Conservation (phyloP, 2,329 filamentous ascomycete genomes). For the Epichloe festucae region DNA sequence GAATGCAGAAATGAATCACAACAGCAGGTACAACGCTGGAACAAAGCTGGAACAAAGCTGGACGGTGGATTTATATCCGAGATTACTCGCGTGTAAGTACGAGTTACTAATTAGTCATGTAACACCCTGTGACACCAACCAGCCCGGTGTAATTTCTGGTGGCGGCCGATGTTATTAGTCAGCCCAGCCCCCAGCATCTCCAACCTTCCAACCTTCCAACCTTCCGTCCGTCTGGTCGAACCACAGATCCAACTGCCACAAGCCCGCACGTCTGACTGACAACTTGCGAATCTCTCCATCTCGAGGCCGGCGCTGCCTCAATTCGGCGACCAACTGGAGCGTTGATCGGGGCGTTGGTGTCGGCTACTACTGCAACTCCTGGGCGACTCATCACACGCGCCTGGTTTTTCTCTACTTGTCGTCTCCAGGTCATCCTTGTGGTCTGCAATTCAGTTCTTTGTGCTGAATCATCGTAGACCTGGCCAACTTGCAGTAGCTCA, state of each 20-base stretch:
- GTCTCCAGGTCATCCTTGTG: not conserved
- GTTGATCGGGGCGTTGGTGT: slow-evolving; percentile 3
- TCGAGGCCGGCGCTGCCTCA: slow-evolving; percentile 1
- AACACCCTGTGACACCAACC: not conserved
- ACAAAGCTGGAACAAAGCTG: too few relatives aligned
- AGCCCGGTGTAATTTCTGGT: not conserved
- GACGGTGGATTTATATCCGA: not conserved
- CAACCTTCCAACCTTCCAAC: not conserved
- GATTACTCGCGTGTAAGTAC: not conserved
- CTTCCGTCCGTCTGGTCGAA: not conserved
- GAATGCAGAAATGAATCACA: too few relatives aligned
- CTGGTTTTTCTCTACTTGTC: not conserved
- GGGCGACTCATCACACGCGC: not conserved
- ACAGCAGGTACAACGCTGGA: too few relatives aligned
- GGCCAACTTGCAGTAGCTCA: too few relatives aligned
- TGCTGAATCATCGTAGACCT: too few relatives aligned
- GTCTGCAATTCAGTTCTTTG: not conserved
- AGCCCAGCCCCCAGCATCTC: not conserved
- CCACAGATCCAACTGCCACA: not conserved
- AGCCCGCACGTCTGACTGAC: not conserved
- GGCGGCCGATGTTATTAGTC: not conserved
- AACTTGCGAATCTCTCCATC: not conserved
- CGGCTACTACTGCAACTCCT: not conserved
- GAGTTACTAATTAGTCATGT: not conserved
- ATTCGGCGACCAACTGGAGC: slow-evolving; percentile 4